These are phyloP conservation scores for Gaeumannomyces sp. DNA, from an alignment of 2,329 filamentous ascomycete genomes.

Conservation along the genomic window DNA sequence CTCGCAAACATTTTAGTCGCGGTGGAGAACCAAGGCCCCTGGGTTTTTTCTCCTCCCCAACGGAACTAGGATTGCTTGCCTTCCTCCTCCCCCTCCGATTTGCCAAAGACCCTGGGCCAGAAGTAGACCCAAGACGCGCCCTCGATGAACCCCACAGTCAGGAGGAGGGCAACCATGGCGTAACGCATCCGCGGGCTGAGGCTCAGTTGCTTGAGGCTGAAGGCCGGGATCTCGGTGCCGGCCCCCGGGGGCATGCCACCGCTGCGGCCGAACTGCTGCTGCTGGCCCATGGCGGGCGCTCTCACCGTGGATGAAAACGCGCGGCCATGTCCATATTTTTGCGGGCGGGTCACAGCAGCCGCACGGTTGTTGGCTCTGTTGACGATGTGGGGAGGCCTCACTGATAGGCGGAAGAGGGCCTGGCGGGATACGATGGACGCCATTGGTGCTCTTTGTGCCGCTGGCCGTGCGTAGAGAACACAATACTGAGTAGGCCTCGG, in stretches of 20 bases:
- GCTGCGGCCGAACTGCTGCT: constrained; percentile 8
- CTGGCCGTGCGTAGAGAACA: background rate
- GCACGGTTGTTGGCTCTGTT: background rate
- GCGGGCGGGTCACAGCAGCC: too few relatives aligned
- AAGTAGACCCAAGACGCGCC: constrained; percentile 17
- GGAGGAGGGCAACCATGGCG: constrained; percentile 14
- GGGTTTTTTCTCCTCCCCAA: background rate
- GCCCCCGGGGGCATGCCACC: background rate
- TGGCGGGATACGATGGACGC: background rate
- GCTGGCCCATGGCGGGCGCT: background rate
- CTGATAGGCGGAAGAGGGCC: background rate
- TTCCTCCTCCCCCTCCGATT: constrained; percentile 7
- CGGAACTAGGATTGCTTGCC: background rate
- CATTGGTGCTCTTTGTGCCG: background rate
- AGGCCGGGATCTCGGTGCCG: constrained; percentile 14
- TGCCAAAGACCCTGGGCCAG: constrained; percentile 18
- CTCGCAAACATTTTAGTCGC: background rate
- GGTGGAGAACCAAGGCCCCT: background rate
- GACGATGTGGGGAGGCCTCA: background rate
- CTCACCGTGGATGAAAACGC: background rate
- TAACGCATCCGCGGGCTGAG: constrained; percentile 17
- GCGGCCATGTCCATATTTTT: background rate
- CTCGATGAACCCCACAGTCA: constrained; percentile 15
- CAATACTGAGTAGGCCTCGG: too few relatives aligned
- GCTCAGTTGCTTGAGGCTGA: constrained; percentile 17